Evolutionary conservation across 108 stramenopile genomes (phyloP), one percentile per base, ranked within the genome.

Genomic region (Fistulifera solaris): DNA sequence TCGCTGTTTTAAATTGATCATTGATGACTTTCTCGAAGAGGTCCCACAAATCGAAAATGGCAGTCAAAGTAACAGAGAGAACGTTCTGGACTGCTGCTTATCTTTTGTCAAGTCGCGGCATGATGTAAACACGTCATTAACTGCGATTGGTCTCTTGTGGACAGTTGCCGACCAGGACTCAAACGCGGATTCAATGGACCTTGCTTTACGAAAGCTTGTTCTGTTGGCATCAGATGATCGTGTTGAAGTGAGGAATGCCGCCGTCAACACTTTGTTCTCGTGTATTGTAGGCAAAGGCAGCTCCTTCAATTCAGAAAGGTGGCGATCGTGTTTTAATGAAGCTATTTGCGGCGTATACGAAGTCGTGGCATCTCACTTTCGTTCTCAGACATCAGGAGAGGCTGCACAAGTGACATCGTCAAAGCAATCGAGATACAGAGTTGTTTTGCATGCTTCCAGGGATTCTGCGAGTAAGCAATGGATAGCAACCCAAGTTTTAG

Each of bases 201-300:
- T 49, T 52, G 83, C 85, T 19, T 50, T 92, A 40, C 73, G 81
- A 25, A 92, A 86, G 52, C 44, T 92, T 48, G 78, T 83, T 6
- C 47, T 56, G 13, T 63, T 92, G 18, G 72, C 85, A 15, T 46
- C 74, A 13, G 86, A 92, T 52, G 49, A 47, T 38, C 60, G 90
- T 48, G 54, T 80, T 1, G 86, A 92, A 64, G 70, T 93, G 52
- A 62, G 94, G 51, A 95, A 95, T 63, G 93, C 92, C 58, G 71
- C 92, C 8, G 87, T 95, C 22, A 95, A 95, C 56, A 95, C 94
- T 8, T 59, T 95, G 18, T 90, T 95, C 52, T 90, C 90, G 18
- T 91, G 87, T 43, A 83, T 91, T 48, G 88, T 91, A 51, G 90
- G 94, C 0, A 71, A 87, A 23, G 94, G 94, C 8, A 52, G 70